These are phyloP conservation scores for Sextonia rubra DNA, from an alignment of 164 flowering plant genomes.

Conservation along the genomic window DNA sequence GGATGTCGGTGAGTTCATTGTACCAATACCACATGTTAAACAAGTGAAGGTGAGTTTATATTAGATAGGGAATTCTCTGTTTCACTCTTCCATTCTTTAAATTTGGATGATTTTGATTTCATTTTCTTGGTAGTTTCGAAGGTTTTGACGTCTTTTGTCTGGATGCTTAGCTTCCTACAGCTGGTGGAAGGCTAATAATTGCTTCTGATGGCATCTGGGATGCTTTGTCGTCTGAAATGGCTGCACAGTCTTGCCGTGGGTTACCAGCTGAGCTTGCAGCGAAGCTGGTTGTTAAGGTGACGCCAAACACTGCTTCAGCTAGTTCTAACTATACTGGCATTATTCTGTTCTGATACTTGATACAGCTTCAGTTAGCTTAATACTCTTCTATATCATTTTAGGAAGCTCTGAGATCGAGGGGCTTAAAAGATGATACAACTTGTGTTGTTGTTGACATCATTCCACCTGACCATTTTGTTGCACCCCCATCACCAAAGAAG, in stretches of 20 bases:
- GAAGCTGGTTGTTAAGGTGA: constrained; percentile 79
- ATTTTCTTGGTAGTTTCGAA: constrained; percentile 5
- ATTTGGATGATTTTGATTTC: background rate
- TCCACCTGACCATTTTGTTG: constrained; percentile 52
- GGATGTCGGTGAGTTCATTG: constrained; percentile 88
- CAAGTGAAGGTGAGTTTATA: constrained; percentile 71
- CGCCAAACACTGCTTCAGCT: background rate
- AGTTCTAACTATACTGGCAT: background rate
- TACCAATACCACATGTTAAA: constrained; percentile 90
- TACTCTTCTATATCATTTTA: constrained; percentile 17
- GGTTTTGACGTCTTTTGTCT: constrained; percentile 3
- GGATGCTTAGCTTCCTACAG: constrained; percentile 56
- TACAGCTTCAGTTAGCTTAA: background rate
- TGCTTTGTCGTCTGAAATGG: constrained; percentile 71
- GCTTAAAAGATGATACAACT: constrained; percentile 89
- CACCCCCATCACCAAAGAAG: constrained; percentile 53
- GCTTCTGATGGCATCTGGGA: constrained; percentile 96
- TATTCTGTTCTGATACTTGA: background rate
- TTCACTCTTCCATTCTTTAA: background rate
- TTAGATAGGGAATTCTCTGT: background rate
- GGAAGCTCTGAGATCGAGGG: constrained; percentile 83
- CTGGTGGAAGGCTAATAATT: constrained; percentile 82
- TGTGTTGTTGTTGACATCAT: constrained; percentile 83
- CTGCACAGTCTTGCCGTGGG: constrained; percentile 76
- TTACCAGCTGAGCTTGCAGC: constrained; percentile 87